These are phyloP conservation scores for Cucurbita moschata DNA, from an alignment of 306 rosid genomes.

Conservation along the genomic window DNA sequence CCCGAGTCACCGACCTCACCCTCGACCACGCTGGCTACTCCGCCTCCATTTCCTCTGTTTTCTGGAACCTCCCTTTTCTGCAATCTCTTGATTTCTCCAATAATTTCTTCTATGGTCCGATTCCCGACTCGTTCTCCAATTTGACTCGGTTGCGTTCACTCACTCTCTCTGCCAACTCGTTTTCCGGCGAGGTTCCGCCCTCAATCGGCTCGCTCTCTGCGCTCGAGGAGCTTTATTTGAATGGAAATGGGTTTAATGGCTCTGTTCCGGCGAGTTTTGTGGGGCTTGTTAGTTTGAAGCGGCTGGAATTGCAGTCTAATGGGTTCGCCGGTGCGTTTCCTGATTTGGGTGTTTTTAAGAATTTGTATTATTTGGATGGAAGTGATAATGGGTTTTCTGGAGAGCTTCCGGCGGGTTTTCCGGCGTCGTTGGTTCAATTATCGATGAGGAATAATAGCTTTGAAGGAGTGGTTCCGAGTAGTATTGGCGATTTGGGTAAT, in stretches of 20 bases:
- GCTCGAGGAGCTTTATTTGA: slow-evolving; percentile 59
- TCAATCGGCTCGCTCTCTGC: slow-evolving; percentile 29
- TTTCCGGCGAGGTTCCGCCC: slow-evolving; percentile 42
- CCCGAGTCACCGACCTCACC: slow-evolving; percentile 56
- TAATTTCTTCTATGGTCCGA: slow-evolving; percentile 49
- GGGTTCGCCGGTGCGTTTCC: slow-evolving; percentile 40
- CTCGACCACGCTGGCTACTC: slow-evolving; percentile 84
- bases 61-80: slow-evolving; percentile 53
- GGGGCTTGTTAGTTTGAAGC: slow-evolving; percentile 19
- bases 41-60: slow-evolving; percentile 26
- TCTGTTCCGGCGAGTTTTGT: slow-evolving; percentile 27
- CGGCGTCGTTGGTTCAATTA: slow-evolving; percentile 41
- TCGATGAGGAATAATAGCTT: slow-evolving; percentile 54
- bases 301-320: slow-evolving; percentile 56
- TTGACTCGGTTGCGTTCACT: slow-evolving; percentile 48
- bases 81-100: slow-evolving; percentile 54
- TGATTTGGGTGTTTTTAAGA: slow-evolving; percentile 21
- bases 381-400: slow-evolving; percentile 42
- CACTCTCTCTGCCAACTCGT: slow-evolving; percentile 41
- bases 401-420: slow-evolving; percentile 25
- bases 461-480: slow-evolving; percentile 16
- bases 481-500: slow-evolving; percentile 12
- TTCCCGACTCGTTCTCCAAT: slow-evolving; percentile 39
- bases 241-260: slow-evolving; percentile 47
- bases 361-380: slow-evolving; percentile 35